Evolutionary conservation across 2,329 filamentous ascomycete genomes (phyloP), one percentile per base, ranked within the genome.

Genomic region (Cryphonectria radicalis): DNA sequence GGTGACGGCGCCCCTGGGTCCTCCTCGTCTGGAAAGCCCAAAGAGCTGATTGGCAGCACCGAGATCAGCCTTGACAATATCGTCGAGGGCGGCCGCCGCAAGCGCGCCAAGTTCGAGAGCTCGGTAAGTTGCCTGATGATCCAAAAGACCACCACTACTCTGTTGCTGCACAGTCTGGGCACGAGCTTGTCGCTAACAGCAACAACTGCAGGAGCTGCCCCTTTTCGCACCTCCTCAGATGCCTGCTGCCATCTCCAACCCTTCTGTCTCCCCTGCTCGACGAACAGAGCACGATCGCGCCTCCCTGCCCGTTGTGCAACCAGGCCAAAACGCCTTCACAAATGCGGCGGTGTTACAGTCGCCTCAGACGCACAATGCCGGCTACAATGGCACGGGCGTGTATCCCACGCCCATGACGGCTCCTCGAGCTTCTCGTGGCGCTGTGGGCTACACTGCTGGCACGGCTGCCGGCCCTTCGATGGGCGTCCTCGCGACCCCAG

Each of bases 51-150:
- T 77, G 94, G 93, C 65, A 98, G 94, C 80, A 97, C 96, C 22
- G 96, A 99, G 77, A 99, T 99, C 79, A 98, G 95, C 80, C 90
- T 98, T 76, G 95, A 98, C 77, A 99, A 99, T 80, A 98, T 99
- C 81, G 93, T 99, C 73, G 95, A 98, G 82, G 96, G 97, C 79
- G 95, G 95, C 76, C 92, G 96, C 81, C 91, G 96, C 79, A 98
- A 98, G 86, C 90, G 94, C 79, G 93, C 95, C 77, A 98, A 97
- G 82, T 92, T 92, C 84, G 95, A 98, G 82, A 98, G 95, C 85
- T 98, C 95, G 82, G 95, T 98, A 92, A 91, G 95, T 87, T 69
- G 70, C 62, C 42, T 32, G 55, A 55, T 43, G 2, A n/a, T 50
- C 46, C 32, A 46, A 55, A 55, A 37, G 35, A 50, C 70, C 28